Evolutionary conservation across 129 eudicot species (phyloP).

Genomic region (Helichrysum umbraculigerum): DNA sequence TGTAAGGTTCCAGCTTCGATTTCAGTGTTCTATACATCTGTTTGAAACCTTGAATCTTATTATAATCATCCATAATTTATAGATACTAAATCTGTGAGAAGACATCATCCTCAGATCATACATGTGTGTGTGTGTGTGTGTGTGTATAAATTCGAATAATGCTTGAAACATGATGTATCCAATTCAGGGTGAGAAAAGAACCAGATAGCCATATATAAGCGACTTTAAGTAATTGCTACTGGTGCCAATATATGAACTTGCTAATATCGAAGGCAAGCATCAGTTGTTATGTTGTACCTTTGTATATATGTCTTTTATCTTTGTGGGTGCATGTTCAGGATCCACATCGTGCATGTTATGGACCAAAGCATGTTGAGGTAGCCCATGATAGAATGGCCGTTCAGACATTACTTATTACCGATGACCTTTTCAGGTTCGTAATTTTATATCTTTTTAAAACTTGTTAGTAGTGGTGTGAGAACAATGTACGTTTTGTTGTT

Average conservation of each 20-base stretch:
- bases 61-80: background rate
- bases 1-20: conserved; percentile 64
- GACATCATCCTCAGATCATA: background rate
- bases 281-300: background rate
- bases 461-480: background rate
- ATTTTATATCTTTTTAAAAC: background rate
- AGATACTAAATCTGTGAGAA: background rate
- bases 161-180: background rate
- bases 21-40: conserved; percentile 21
- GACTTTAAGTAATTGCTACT: background rate
- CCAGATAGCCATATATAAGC: no score
- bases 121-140: background rate
- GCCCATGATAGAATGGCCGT: conserved; percentile 98
- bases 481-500: background rate
- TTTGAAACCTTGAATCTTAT: background rate
- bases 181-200: no score
- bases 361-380: conserved; percentile 96
- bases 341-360: conserved; percentile 94
- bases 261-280: background rate
- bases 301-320: background rate
- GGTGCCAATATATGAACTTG: background rate
- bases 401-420: conserved; percentile 90
- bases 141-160: background rate
- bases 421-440: conserved; percentile 81
- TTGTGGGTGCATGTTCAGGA: conserved; percentile 45